phyloP scores from a whole-genome alignment of 371 early-diverging fungal genomes.

The Gilbertella persicaria region DNA sequence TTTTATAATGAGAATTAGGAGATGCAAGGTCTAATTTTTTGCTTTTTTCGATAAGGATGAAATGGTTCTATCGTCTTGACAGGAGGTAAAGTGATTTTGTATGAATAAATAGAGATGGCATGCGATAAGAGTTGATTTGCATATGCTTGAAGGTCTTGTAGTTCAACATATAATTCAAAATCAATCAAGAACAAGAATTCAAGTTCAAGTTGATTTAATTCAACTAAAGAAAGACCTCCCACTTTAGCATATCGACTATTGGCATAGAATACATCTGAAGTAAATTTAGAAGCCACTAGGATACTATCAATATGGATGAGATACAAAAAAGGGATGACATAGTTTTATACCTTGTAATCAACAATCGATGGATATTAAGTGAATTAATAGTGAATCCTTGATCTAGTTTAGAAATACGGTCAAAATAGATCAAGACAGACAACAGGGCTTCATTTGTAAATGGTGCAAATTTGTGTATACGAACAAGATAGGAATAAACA shows the following conservation, averaged over 20 bases:
- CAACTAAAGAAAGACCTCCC: constrained; percentile 79
- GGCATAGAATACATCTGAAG: constrained; percentile 79
- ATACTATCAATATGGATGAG: constrained; percentile 37
- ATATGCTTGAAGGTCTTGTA: constrained; percentile 66
- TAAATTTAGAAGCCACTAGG: constrained; percentile 77
- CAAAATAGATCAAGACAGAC: constrained; percentile 80
- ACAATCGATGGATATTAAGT: constrained; percentile 76
- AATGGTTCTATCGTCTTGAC: too few species aligned
- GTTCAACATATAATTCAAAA: constrained; percentile 69
- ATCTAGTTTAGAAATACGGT: constrained; percentile 62
- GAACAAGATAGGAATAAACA: constrained; percentile 60
- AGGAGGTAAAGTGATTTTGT: too few species aligned
- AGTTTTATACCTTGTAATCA: constrained; percentile 56
- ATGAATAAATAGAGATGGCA: constrained; percentile 8
- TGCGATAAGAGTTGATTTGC: constrained; percentile 51
- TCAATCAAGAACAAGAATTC: constrained; percentile 79
- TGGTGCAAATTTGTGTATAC: constrained; percentile 74
- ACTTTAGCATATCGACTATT: constrained; percentile 73
- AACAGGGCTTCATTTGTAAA: constrained; percentile 73
- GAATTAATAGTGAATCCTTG: constrained; percentile 58
- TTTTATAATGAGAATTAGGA: too few species aligned
- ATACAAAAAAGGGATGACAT: background rate
- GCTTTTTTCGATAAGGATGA: too few species aligned
- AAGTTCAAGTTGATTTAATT: constrained; percentile 84
- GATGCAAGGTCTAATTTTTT: too few species aligned